Base-by-base conservation (phyloP, 441 rosid species). In the Erysimum cheiri region DNA sequence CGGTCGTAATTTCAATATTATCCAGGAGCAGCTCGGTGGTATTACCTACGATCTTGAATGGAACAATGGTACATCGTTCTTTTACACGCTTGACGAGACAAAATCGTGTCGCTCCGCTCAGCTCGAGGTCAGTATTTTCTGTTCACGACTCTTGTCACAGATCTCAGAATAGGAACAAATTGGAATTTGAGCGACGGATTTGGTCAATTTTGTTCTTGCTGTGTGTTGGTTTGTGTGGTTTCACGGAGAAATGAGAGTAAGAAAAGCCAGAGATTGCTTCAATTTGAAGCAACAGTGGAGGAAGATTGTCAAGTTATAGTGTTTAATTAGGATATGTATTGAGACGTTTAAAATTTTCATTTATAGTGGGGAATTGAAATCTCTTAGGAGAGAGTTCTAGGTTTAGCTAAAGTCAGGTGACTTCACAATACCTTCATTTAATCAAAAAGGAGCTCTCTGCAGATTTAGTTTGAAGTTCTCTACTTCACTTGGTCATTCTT, bases 1-100 rank as follows among this genome's bases (percentile, higher is more conserved):
- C 52, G 91, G 91, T 43, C 86, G 98, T 26, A 92, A 90, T 78
- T 85, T 92, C 85, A 92, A 88, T 79, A 87, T 90, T 13, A 63
- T 88, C 36, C 92, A 87, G 55, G 68, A 84, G 26, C 98, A 93
- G 85, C 85, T 88, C 9, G 92, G 89, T 0, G 58, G 75, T 71
- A 76, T 89, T 19, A 24, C 64, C n/a, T 88, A 86, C 70, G 96
- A 91, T 74, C 85, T 91, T 8, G 97, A 93, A 52, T 91, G 98
- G 98, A 79, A 86, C 72, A 93, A 91, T 7, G 97, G 96, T 10
- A 89, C 96, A 9, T 87, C 89, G 17, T 93, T 82, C 63, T 0
- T 84, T 41, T 93, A 86, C 90, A 68, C 87, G 2, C 67, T 86
- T 44, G 91, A 80, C 60, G 71, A 80, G 15, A 47, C 63, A 14